phyloP scores from a whole-genome alignment of 768 basidiomycete species.

The Naganishia antarctica region DNA sequence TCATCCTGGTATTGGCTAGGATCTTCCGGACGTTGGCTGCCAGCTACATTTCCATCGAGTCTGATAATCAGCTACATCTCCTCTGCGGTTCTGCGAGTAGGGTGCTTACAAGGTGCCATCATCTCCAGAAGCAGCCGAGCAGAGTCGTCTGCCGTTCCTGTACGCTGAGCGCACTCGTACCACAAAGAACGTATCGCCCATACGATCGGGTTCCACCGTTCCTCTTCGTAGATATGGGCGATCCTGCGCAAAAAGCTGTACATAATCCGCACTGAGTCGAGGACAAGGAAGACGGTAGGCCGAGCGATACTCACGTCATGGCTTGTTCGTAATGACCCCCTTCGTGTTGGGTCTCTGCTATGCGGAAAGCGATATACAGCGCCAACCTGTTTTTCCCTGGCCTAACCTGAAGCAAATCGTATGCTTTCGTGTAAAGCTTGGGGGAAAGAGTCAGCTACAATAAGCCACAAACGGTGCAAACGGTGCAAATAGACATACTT shows the following conservation, averaged over 20 bases:
- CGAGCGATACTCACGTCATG: conserved; percentile 59
- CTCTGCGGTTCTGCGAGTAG: too few relatives aligned
- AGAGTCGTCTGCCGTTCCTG: conserved; percentile 70
- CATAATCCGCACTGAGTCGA: background rate
- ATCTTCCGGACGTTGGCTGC: conserved; percentile 31
- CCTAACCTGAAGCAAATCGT: conserved; percentile 84
- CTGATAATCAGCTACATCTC: too few relatives aligned
- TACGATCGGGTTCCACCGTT: conserved; percentile 72
- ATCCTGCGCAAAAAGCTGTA: conserved; percentile 87
- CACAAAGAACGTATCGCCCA: conserved; percentile 69
- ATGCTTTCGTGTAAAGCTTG: conserved; percentile 87
- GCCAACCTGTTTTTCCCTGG: conserved; percentile 72
- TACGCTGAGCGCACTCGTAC: conserved; percentile 74
- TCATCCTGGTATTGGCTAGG: conserved; percentile 60
- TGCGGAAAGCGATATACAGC: conserved; percentile 83
- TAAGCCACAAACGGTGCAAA: background rate
- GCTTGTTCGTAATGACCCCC: conserved; percentile 81
- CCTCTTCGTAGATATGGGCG: conserved; percentile 76
- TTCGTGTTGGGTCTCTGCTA: conserved; percentile 77
- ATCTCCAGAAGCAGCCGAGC: conserved; percentile 76
- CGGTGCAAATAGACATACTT: conserved; percentile 54
- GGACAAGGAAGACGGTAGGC: background rate
- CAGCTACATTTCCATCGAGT: conserved; percentile 30
- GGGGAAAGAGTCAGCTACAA: background rate
- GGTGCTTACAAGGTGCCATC: conserved; percentile 64